Conservation (phyloP, 768 basidiomycete genomes). For the Cytidiella melzeri region DNA sequence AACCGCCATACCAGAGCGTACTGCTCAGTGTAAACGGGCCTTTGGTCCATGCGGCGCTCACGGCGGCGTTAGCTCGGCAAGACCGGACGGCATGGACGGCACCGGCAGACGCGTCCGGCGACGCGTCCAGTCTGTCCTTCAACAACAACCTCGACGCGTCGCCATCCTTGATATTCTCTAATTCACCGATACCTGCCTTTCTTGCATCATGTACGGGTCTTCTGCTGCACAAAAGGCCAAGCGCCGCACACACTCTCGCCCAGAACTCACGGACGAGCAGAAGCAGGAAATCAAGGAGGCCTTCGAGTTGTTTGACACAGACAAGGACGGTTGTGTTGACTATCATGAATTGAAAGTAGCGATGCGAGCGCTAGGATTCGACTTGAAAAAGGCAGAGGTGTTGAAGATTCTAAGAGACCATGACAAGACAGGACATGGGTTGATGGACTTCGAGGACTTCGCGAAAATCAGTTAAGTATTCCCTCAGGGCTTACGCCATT, state of each 20-base stretch:
- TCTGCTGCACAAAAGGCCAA: slow-evolving; percentile 68
- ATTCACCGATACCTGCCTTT: not conserved
- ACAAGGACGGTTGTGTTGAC: slow-evolving; percentile 94
- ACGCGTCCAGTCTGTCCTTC: not conserved
- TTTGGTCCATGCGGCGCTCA: not conserved
- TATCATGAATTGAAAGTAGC: slow-evolving; percentile 99
- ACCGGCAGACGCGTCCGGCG: not conserved
- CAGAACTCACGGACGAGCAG: slow-evolving; percentile 83
- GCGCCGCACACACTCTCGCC: slow-evolving; percentile 65
- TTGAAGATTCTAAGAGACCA: slow-evolving; percentile 90
- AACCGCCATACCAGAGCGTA: too few species aligned
- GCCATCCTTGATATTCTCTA: not conserved
- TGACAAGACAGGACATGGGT: slow-evolving; percentile 71
- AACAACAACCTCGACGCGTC: slow-evolving; percentile 2
- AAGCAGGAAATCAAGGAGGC: slow-evolving; percentile 98
- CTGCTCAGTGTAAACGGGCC: too few species aligned
- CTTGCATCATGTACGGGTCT: slow-evolving; percentile 25
- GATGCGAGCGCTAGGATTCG: slow-evolving; percentile 96
- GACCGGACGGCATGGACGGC: not conserved
- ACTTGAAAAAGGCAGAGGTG: slow-evolving; percentile 97
- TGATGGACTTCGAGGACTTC: slow-evolving; percentile 94
- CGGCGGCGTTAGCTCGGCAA: not conserved
- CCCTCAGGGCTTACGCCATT: not conserved
- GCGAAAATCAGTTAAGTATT: slow-evolving; percentile 74
- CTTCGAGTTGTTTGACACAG: slow-evolving; percentile 97